A percentile compares a stretch with the other conserved stretches of the same genome.
phyloP scores from a whole-genome alignment of 2,329 filamentous ascomycete genomes.

The Knufia fluminis region DNA sequence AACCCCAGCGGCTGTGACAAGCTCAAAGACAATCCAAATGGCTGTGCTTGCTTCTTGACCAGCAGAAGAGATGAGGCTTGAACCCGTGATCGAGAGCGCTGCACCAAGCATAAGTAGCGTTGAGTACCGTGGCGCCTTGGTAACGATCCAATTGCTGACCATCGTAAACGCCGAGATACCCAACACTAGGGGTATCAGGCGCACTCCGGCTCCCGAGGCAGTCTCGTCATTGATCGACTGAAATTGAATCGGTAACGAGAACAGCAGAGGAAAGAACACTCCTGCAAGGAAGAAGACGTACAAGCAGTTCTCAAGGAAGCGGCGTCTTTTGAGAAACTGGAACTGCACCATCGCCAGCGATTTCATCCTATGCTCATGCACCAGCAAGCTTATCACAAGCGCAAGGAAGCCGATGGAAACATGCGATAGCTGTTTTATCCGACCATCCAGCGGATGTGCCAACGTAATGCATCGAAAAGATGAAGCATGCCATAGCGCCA shows the following conservation, averaged over 20 bases:
- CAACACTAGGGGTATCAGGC: conserved; percentile 35
- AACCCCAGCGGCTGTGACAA: conserved; percentile 23
- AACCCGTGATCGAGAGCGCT: conserved; percentile 21
- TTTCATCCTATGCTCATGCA: conserved; percentile 28
- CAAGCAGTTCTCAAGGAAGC: conserved; percentile 26
- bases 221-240: conserved; percentile 30
- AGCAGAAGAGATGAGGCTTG: conserved; percentile 27
- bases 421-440: conserved; percentile 34
- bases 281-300: conserved; percentile 31
- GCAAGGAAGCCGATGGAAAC: conserved; percentile 34
- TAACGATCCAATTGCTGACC: conserved; percentile 26
- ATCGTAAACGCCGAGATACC: conserved; percentile 27
- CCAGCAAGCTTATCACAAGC: conserved; percentile 27
- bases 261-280: too few relatives aligned
- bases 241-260: conserved; percentile 43
- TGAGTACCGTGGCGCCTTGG: conserved; percentile 17
- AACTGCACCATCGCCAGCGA: conserved; percentile 36
- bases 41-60: conserved; percentile 20
- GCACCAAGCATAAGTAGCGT: conserved; percentile 23
- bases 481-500: too few relatives aligned
- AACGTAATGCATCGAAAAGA: conserved; percentile 40
- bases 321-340: conserved; percentile 28
- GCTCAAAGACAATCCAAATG: conserved; percentile 31
- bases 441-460: conserved; percentile 29
- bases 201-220: conserved; percentile 30